Evolutionary conservation across 345 rosid genomes (phyloP), one percentile per base, ranked within the genome.

Genomic region (Eucalyptus paniculata): DNA sequence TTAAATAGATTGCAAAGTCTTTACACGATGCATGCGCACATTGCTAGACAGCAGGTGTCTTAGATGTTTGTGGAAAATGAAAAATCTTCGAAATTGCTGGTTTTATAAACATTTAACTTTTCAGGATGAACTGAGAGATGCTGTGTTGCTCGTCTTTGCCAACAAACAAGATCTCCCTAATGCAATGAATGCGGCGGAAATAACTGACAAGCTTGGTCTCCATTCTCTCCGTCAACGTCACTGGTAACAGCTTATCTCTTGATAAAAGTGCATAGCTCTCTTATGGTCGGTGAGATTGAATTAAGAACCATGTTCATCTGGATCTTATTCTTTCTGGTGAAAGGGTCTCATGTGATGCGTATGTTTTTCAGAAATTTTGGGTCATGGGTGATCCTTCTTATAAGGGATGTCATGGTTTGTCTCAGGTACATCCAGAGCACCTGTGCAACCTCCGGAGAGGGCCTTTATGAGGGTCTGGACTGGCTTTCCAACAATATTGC

Each of bases 121-220:
- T 80, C 91, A 95, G 96, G 98, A 97, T 93, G 98, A 96, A 91
- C 91, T 97, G 91, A 94, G 97, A 89, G 97, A 95, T 91, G 98
- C 97, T 91, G 97, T 96, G 87, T 93, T 97, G 91, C 97, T 97
- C 56, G 99, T 97, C 60, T 96, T 96, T 91, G 97, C 99, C 56
- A 96, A 97, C 96, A 97, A 96, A 89, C 97, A 96, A 92, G 99
- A 97, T 94, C 99, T 97, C 93, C 98, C 96, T 14, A 96, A 96
- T 90, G 99, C 99, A 89, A 97, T 97, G 99, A 96, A 97, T 91
- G 98, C 99, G 60, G 98, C 98, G 19, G 98, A 97, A 90, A 97
- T 97, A 91, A 96, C 98, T 88, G 98, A 97, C 90, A 97, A 96
- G 95, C 99, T 97, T 86, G 98, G 98, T 44, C 97, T 96, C 83